Evolutionary conservation across 208 protist genomes (phyloP), one percentile per base, ranked within the genome.

Genomic region (Wallacemonas rigidus): DNA sequence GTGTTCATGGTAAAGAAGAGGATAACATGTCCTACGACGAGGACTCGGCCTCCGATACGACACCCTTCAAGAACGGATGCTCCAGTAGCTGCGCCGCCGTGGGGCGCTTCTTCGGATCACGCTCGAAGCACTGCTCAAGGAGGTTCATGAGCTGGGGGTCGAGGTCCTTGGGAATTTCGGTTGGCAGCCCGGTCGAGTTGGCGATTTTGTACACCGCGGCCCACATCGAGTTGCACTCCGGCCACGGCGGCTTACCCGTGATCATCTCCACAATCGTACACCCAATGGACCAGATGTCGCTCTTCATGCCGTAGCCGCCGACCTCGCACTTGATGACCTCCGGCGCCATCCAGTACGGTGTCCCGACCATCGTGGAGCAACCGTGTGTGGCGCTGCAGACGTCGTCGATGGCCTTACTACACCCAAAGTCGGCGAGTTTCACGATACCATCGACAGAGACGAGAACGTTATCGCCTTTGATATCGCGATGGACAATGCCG

Each of bases 231-330:
- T 93, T 93, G 72, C 90, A 93, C 80, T 93, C 88, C 45, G 92
- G 92, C 92, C 90, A 95, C 67, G 92, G 92, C n/a, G 90, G 89
- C 67, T 89, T 89, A 43, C 92, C 92, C n/a, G 87, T 95, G 48
- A 97, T 75, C 95, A 98, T 97, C 62, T 98, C 95, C 2, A 98
- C 92, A 11, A 95, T 89, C 8, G 95, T 98, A 75, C 97, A 98
- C 43, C 96, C 96, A 17, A 95, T 81, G 6, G 94, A 97, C 95
- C 95, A 98, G 40, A 98, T 96, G 74, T 98, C 96, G 67, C 92
- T 96, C 79, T 93, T 93, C 75, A 88, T 85, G 5, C 92, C 93
- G 81, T 99, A 99, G 35, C 89, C 91, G 17, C 89, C 86, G 6
- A 75, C 80, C 47, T 96, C 91, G 75, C 89, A 88, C 76, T 91